A percentile compares a stretch with the other conserved stretches of the same genome.
These are phyloP conservation scores for Phalaenopsis equestris DNA, from an alignment of 106 monocot genomes.

Conservation along the genomic window DNA sequence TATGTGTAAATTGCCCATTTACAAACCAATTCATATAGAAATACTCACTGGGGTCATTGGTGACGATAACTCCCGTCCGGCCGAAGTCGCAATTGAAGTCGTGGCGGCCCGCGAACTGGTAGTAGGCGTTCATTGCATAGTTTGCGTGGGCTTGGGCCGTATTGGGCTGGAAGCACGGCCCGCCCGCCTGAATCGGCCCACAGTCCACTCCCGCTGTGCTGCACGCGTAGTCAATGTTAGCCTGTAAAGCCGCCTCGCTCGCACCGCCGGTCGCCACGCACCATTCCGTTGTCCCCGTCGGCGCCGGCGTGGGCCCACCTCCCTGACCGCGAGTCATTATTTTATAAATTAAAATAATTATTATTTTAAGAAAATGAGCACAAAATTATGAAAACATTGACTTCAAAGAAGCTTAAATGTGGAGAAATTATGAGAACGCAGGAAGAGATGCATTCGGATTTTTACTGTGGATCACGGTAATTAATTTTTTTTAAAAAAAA, in stretches of 20 bases:
- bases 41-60: conserved; percentile 43
- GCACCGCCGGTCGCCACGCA: conserved; percentile 44
- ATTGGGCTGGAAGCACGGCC: conserved; percentile 40
- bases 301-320: background rate
- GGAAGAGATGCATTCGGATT: too few relatives aligned
- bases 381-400: too few relatives aligned
- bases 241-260: conserved; percentile 30
- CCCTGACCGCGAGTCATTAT: background rate
- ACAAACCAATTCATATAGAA: background rate
- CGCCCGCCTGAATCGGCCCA: conserved; percentile 38
- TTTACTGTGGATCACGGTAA: too few relatives aligned
- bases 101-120: conserved; percentile 36
- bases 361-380: too few relatives aligned
- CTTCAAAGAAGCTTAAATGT: too few relatives aligned
- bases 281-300: conserved; percentile 22
- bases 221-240: conserved; percentile 57
- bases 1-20: too few relatives aligned
- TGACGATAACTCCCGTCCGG: conserved; percentile 33
- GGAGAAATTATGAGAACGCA: too few relatives aligned
- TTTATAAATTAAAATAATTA: background rate
- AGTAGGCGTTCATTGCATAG: conserved; percentile 66
- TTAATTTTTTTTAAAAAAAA: too few relatives aligned
- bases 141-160: conserved; percentile 45
- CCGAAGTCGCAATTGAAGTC: conserved; percentile 51
- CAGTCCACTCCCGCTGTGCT: conserved; percentile 41